Conservation (phyloP, 441 rosid genomes). For the Adansonia grandidieri region DNA sequence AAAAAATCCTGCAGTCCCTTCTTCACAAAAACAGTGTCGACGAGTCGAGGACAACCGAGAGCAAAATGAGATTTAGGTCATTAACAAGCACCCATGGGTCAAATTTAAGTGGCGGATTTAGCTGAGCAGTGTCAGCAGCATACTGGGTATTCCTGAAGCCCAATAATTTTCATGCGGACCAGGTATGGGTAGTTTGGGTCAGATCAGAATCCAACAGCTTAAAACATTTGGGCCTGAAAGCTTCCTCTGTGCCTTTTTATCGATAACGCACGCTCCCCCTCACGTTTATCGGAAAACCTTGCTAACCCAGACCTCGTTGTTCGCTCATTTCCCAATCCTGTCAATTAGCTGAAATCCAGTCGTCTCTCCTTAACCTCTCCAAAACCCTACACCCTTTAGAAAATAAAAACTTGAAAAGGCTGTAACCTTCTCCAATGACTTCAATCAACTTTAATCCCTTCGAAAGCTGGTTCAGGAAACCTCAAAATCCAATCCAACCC, state of each 20-base stretch:
- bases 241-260: not conserved
- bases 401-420: not conserved
- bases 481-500: slow-evolving; percentile 62
- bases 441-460: slow-evolving; percentile 78
- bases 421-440: slow-evolving; percentile 45
- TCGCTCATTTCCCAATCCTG: not conserved
- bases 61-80: slow-evolving; percentile 35
- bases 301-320: too few species aligned
- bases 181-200: not conserved
- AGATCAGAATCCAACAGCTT: not conserved
- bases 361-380: not conserved
- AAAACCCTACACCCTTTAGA: slow-evolving; percentile 13
- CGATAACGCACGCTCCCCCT: not conserved
- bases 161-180: not conserved
- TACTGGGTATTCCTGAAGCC: slow-evolving; percentile 13
- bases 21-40: not conserved
- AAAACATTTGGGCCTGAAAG: not conserved
- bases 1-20: slow-evolving; percentile 39
- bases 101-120: slow-evolving; percentile 50
- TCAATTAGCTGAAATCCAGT: not conserved
- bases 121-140: slow-evolving; percentile 46
- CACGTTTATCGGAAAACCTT: too few species aligned
- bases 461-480: slow-evolving; percentile 79
- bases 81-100: slow-evolving; percentile 60
- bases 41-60: not conserved